phyloP scores from a whole-genome alignment of 2,329 filamentous ascomycete species.

The Venturia carpophila region DNA sequence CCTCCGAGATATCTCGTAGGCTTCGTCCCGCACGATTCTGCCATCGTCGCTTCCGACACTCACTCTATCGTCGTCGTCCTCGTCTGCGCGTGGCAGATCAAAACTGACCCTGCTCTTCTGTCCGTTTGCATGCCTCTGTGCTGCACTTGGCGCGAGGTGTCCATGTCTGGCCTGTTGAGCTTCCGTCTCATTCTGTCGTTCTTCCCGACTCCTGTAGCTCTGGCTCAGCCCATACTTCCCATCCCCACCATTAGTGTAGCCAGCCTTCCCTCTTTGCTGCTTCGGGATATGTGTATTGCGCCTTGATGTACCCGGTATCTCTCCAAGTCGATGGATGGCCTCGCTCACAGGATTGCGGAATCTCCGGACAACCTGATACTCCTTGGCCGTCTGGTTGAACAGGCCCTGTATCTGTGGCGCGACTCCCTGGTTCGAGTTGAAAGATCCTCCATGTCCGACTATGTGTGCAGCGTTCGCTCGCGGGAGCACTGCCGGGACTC shows the following conservation, averaged over 20 bases:
- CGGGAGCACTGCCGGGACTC: conserved; percentile 36
- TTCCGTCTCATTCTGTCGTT: not conserved
- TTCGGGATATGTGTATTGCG: conserved; percentile 22
- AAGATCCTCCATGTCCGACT: conserved; percentile 25
- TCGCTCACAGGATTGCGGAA: conserved; percentile 64
- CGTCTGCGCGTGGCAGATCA: conserved; percentile 16
- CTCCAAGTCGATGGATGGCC: conserved; percentile 48
- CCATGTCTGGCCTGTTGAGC: not conserved
- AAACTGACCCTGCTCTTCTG: conserved; percentile 19
- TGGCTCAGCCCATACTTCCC: not conserved
- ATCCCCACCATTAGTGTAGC: not conserved
- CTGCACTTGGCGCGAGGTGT: not conserved
- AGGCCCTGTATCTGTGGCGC: conserved; percentile 49
- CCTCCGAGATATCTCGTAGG: conserved; percentile 19
- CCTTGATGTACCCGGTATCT: conserved; percentile 40
- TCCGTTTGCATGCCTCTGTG: not conserved
- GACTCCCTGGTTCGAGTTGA: conserved; percentile 20
- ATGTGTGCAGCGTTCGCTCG: conserved; percentile 30
- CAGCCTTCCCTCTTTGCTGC: not conserved
- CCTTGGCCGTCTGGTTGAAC: conserved; percentile 59
- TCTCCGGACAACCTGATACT: conserved; percentile 65
- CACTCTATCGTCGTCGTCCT: conserved; percentile 9
- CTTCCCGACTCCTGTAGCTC: conserved; percentile 11
- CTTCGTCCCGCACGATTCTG: conserved; percentile 14
- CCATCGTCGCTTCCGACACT: conserved; percentile 1